phyloP scores from a whole-genome alignment of 2,329 filamentous ascomycete species.

The Aspergillus texensis region DNA sequence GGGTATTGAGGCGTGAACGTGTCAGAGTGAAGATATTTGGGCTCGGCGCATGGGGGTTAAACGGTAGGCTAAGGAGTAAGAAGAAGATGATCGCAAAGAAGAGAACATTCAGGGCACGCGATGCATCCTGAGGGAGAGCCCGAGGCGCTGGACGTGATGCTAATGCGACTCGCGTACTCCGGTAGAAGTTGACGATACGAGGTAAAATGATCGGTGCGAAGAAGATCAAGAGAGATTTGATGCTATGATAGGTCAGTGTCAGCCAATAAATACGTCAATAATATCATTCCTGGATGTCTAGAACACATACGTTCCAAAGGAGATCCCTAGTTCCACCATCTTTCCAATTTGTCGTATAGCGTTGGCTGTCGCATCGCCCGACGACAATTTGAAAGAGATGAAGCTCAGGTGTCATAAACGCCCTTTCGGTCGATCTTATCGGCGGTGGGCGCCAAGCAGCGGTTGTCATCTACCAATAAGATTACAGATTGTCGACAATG shows the following conservation, averaged over 20 bases:
- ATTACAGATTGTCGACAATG: neutral
- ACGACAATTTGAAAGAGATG: slow-evolving; percentile 2
- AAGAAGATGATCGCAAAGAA: slow-evolving; percentile 57
- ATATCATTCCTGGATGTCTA: neutral
- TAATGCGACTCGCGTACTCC: slow-evolving; percentile 36
- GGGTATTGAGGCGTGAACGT: slow-evolving; percentile 78
- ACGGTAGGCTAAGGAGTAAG: slow-evolving; percentile 67
- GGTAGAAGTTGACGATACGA: slow-evolving; percentile 41
- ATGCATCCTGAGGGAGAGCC: slow-evolving; percentile 37
- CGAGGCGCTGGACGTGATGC: slow-evolving; percentile 41
- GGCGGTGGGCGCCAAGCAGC: slow-evolving; percentile 17
- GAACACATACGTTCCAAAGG: slow-evolving; percentile 35
- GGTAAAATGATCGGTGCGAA: slow-evolving; percentile 47
- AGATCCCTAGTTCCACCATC: slow-evolving; percentile 34
- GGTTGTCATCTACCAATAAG: slow-evolving; percentile 7
- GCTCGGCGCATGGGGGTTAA: slow-evolving; percentile 56
- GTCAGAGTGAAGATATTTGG: slow-evolving; percentile 77
- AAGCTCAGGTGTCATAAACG: slow-evolving; percentile 17
- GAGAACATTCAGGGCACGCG: slow-evolving; percentile 51
- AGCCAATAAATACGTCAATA: neutral
- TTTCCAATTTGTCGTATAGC: slow-evolving; percentile 8
- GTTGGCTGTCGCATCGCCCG: neutral
- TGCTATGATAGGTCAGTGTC: slow-evolving; percentile 28
- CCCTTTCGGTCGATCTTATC: slow-evolving; percentile 14
- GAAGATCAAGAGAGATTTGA: slow-evolving; percentile 48